Percentiles rank a stretch among this genome's conserved stretches.
Evolutionary conservation across 305 asterid species (phyloP).

Genomic region (Fraxinus platypoda): DNA sequence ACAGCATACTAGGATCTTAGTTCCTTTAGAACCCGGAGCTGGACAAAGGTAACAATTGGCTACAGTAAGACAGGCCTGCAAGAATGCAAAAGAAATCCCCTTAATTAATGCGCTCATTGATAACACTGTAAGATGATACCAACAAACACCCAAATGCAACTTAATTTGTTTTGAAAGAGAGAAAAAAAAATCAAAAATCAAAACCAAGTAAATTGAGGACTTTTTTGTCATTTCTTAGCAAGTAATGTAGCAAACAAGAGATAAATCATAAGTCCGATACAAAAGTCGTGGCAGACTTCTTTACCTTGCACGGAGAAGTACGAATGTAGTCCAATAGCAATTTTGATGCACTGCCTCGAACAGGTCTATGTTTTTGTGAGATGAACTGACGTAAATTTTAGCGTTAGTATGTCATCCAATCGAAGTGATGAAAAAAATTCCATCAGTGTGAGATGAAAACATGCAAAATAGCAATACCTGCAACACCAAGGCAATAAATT

Average conservation of each 20-base stretch:
- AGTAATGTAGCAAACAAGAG: neutral
- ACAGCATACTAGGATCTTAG: constrained; percentile 62
- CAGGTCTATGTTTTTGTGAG: constrained; percentile 76
- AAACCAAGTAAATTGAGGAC: neutral
- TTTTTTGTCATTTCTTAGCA: neutral
- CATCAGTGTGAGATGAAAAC: neutral
- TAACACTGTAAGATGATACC: neutral
- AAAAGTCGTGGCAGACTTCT: constrained; percentile 8
- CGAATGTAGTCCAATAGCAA: constrained; percentile 62
- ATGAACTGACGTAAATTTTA: constrained; percentile 53
- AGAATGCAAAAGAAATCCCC: constrained; percentile 19
- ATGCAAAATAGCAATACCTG: constrained; percentile 54
- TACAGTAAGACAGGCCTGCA: constrained; percentile 74
- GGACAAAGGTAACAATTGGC: constrained; percentile 93
- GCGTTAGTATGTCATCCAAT: constrained; percentile 17
- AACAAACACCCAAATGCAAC: neutral
- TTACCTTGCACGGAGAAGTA: constrained; percentile 84
- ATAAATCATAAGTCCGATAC: neutral
- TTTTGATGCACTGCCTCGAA: constrained; percentile 78
- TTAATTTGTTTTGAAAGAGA: neutral
- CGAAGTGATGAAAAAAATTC: neutral
- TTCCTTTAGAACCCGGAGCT: constrained; percentile 93
- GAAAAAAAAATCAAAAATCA: neutral
- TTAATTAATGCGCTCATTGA: neutral
- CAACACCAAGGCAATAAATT: constrained; percentile 59